phyloP scores from a whole-genome alignment of 495 filamentous ascomycete genomes.

The Penicillium psychrofluorescens region DNA sequence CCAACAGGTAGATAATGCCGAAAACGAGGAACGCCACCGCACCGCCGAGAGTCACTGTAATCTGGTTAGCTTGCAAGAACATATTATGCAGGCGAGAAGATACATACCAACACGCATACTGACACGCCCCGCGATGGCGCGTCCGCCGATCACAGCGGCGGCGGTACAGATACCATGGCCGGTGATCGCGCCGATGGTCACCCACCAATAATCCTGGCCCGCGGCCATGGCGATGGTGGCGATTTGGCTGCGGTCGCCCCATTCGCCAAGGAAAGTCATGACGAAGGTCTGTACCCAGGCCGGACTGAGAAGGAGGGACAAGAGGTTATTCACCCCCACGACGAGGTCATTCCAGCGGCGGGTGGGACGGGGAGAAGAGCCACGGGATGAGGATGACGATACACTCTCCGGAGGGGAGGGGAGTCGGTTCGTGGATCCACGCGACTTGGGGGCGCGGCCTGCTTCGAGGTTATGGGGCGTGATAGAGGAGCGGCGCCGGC shows the following conservation, averaged over 20 bases:
- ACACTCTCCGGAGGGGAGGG: conserved; percentile 47
- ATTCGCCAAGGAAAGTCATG: conserved; percentile 98
- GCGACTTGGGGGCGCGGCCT: conserved; percentile 38
- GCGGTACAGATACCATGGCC: conserved; percentile 88
- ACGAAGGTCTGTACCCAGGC: conserved; percentile 99
- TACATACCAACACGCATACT: conserved; percentile 85
- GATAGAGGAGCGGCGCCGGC: conserved; percentile 43
- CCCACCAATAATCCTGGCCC: conserved; percentile 98
- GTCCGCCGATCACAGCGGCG: conserved; percentile 86
- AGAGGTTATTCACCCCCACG: conserved; percentile 73
- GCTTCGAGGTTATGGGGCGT: conserved; percentile 45
- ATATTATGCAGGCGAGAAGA: background rate
- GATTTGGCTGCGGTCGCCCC: conserved; percentile 97
- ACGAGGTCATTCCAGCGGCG: conserved; percentile 34
- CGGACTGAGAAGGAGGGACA: conserved; percentile 80
- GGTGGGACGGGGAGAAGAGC: conserved; percentile 44
- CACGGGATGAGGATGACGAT: conserved; percentile 51
- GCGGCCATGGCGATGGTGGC: conserved; percentile 99
- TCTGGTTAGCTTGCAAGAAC: conserved; percentile 9
- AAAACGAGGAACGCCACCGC: conserved; percentile 88
- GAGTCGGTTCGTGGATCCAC: conserved; percentile 40
- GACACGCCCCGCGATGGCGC: conserved; percentile 86
- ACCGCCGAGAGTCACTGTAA: conserved; percentile 83
- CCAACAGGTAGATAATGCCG: conserved; percentile 81
- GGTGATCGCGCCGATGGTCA: conserved; percentile 78